A percentile compares a stretch with the other conserved stretches of the same genome.
phyloP scores from a whole-genome alignment of 2,329 filamentous ascomycete genomes.

The Ceratocystis papillata region DNA sequence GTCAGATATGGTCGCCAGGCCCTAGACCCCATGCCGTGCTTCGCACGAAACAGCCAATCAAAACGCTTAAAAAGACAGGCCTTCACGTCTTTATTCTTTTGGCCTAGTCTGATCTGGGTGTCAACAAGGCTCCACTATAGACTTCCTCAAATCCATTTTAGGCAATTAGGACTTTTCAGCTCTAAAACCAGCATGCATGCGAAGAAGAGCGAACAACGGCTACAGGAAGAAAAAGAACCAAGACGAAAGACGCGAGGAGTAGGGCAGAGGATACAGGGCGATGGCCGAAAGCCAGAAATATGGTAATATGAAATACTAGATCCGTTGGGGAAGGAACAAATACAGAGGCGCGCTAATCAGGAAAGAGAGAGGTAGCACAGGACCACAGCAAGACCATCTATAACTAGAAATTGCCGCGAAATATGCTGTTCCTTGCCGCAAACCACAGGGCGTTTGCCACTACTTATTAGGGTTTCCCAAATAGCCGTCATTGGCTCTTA shows the following conservation, averaged over 20 bases:
- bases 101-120: slow-evolving; percentile 29
- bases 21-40: neutral
- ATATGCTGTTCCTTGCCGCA: neutral
- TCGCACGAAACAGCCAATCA: neutral
- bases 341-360: neutral
- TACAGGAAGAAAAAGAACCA: neutral
- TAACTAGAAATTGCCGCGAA: neutral
- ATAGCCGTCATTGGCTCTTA: too few species aligned
- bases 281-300: too few species aligned
- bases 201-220: neutral
- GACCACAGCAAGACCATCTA: neutral
- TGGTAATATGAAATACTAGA: too few species aligned
- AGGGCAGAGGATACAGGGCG: too few species aligned
- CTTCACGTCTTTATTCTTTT: neutral
- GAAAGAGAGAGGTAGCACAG: neutral
- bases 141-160: slow-evolving; percentile 27
- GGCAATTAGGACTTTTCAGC: neutral
- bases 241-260: neutral
- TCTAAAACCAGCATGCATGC: neutral
- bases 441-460: neutral
- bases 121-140: slow-evolving; percentile 31
- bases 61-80: neutral
- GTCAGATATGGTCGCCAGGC: neutral
- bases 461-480: too few species aligned
- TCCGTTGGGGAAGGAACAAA: neutral